Evolutionary conservation across 106 monocot species (phyloP).

Genomic region (Apostasia shenzhenica): DNA sequence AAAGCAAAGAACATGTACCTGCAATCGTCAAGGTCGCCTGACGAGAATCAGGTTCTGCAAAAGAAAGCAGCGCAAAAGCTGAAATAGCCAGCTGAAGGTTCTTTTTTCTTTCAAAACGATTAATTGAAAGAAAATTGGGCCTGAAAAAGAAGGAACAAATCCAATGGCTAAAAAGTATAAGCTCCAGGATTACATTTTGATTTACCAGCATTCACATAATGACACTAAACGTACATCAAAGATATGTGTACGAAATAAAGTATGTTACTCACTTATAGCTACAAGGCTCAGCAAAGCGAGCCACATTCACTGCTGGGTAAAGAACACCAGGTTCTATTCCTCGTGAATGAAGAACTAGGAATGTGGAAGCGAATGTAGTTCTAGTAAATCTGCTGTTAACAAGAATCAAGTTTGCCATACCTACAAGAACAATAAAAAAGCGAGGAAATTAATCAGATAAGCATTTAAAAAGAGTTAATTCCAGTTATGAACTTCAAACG

Average conservation of each 20-base stretch:
- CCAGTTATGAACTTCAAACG: conserved; percentile 8
- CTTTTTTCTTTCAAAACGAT: conserved; percentile 99
- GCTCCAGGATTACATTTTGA: not conserved
- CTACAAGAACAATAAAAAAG: conserved; percentile 28
- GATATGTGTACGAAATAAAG: conserved; percentile 18
- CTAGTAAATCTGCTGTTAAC: conserved; percentile 96
- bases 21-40: conserved; percentile 72
- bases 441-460: conserved; percentile 3
- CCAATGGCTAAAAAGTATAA: not conserved
- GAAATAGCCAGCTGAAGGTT: conserved; percentile 90
- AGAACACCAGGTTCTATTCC: conserved; percentile 64
- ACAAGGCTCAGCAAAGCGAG: conserved; percentile 56
- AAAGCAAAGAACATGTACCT: conserved; percentile 29
- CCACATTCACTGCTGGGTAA: conserved; percentile 85
- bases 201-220: not conserved
- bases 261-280: conserved; percentile 68
- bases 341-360: conserved; percentile 45
- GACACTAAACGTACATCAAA: conserved; percentile 15
- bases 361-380: conserved; percentile 75
- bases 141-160: conserved; percentile 27
- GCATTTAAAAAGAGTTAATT: conserved; percentile 2
- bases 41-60: conserved; percentile 22
- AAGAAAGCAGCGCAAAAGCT: conserved; percentile 74
- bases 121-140: conserved; percentile 91
- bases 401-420: conserved; percentile 81